Evolutionary conservation across 2,329 filamentous ascomycete species (phyloP), one percentile per base, ranked within the genome.

Genomic region (Colletotrichum paranaense): DNA sequence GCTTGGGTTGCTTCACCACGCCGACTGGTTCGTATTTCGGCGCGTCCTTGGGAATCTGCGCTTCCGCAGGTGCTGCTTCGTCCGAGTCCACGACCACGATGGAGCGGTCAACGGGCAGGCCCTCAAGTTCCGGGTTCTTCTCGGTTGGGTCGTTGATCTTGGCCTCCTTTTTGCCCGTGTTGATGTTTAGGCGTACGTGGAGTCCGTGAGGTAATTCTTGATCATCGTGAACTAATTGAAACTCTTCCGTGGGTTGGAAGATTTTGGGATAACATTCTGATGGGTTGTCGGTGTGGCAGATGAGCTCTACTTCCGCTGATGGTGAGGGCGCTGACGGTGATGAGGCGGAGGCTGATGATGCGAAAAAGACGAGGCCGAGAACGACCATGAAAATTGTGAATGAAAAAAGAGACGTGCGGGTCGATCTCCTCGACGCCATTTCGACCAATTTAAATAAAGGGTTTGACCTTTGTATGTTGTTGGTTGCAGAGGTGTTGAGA

Each of bases 201-300:
- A 94, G 86, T 6, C 92, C 92, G 0, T 86, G 82, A 1, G 92
- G 92, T 4, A 94, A 79, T 49, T 92, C 88, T 79, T 94, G 92
- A 76, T 92, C 92, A 46, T 90, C 86, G 73, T 86, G 89, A 53
- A 94, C 86, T 8, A 82, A 78, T 79, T 92, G 91, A 75, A 93
- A 94, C 69, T 92, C 87, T 60, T 91, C 82, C 1, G 91, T 93
- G 1, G 92, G 85, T 68, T 88, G 84, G 74, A 94, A 94, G 2
- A 92, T 75, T 60, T 86, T 87, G 1, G 92, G 91, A 76, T 94
- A 94, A 80, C 92, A 94, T 71, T 92, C 91, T 58, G 86, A 81
- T 0, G 86, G 83, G 76, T 92, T 86, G 60, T 86, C 83, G 55
- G 89, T 90, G 79, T 92, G 90, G 76, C 92, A 94, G 80, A 94